phyloP scores from a whole-genome alignment of 495 filamentous ascomycete species.

The Penicillium parvum region DNA sequence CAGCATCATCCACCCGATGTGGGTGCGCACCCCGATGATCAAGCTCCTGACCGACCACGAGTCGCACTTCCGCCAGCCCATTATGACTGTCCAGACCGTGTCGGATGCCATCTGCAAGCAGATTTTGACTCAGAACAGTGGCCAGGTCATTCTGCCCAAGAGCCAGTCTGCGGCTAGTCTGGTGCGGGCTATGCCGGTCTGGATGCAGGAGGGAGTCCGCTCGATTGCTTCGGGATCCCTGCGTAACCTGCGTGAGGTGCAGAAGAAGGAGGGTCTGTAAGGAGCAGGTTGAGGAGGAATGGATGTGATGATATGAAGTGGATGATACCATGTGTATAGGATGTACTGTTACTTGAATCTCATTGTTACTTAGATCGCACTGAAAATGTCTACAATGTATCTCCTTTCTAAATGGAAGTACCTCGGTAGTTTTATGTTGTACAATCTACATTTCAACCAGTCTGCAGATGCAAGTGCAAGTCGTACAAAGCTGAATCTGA shows the following conservation, averaged over 20 bases:
- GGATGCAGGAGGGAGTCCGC: conserved; percentile 38
- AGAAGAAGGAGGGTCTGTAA: conserved; percentile 2
- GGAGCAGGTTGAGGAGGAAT: neutral
- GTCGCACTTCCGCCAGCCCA: conserved; percentile 31
- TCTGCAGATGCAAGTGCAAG: no score
- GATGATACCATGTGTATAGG: neutral
- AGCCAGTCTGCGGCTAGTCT: conserved; percentile 20
- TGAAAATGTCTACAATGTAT: no score
- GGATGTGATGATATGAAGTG: neutral
- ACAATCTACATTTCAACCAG: no score
- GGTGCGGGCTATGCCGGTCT: conserved; percentile 36
- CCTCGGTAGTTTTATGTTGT: no score
- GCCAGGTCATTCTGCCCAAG: conserved; percentile 36
- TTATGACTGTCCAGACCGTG: conserved; percentile 36
- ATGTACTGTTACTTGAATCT: no score
- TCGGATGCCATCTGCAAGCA: conserved; percentile 38
- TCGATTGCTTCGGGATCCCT: conserved; percentile 22
- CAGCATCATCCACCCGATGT: conserved; percentile 42
- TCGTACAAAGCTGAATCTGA: no score
- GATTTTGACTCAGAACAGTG: conserved; percentile 39
- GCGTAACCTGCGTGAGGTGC: conserved; percentile 10
- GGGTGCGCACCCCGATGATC: conserved; percentile 46
- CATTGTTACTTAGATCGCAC: no score
- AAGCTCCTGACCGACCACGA: conserved; percentile 37
- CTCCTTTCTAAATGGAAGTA: no score